Evolutionary conservation across 2,329 filamentous ascomycete genomes (phyloP).

Genomic region (Cephalotrichum gorgonifer): DNA sequence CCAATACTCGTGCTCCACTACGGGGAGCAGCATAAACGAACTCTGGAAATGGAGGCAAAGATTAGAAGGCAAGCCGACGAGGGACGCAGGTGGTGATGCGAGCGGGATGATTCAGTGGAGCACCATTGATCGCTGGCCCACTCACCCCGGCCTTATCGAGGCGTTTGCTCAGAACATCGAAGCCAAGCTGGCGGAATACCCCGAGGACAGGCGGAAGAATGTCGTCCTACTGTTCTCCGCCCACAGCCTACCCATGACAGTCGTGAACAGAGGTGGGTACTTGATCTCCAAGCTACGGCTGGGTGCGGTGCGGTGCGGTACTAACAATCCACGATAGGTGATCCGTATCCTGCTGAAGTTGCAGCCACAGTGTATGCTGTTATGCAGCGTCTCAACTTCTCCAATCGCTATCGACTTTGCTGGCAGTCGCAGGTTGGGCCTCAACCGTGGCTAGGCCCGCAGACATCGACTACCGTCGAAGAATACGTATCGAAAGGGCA

Average conservation of each 20-base stretch:
- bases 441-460: constrained; percentile 87
- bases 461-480: constrained; percentile 81
- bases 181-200: constrained; percentile 72
- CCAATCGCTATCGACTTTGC: constrained; percentile 84
- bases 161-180: constrained; percentile 91
- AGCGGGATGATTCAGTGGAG: constrained; percentile 83
- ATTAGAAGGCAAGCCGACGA: constrained; percentile 64
- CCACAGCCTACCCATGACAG: constrained; percentile 92
- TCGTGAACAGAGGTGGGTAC: constrained; percentile 73
- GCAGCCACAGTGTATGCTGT: constrained; percentile 93
- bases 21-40: constrained; percentile 91
- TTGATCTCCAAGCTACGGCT: neutral
- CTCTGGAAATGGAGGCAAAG: constrained; percentile 93
- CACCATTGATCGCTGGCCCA: constrained; percentile 95
- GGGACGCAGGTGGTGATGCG: constrained; percentile 32
- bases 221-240: constrained; percentile 90
- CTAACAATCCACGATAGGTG: constrained; percentile 44
- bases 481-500: constrained; percentile 85
- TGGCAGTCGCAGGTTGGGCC: constrained; percentile 99
- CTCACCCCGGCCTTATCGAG: constrained; percentile 80
- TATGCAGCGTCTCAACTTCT: constrained; percentile 82
- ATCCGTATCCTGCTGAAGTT: constrained; percentile 91
- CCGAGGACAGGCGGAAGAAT: constrained; percentile 64
- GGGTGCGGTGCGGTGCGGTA: neutral
- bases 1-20: constrained; percentile 96